These are phyloP conservation scores for Polyporus arcularius DNA, from an alignment of 768 basidiomycete genomes.

Conservation along the genomic window DNA sequence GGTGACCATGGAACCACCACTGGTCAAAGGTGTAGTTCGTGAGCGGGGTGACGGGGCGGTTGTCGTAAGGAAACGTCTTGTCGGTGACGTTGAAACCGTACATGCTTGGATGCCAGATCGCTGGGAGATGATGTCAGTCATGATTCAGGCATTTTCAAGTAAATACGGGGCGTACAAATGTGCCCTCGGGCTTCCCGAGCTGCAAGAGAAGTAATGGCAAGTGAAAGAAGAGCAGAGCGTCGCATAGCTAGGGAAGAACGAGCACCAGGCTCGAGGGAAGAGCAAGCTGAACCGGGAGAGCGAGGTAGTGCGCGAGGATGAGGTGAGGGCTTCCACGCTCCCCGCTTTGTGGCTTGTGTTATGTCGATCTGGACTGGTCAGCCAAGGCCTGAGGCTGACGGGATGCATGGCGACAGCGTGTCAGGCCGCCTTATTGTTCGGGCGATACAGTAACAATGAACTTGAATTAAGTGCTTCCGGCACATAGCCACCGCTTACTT, in stretches of 20 bases:
- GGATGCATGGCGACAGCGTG: slow-evolving; percentile 3
- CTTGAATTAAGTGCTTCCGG: no score
- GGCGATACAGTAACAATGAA: slow-evolving; percentile 6
- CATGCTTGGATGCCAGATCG: slow-evolving; percentile 60
- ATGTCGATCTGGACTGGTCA: neutral
- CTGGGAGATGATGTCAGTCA: slow-evolving; percentile 27
- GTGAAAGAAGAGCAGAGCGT: neutral
- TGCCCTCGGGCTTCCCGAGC: neutral
- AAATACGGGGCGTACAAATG: slow-evolving; percentile 3
- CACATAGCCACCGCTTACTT: no score
- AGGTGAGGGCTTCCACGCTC: neutral
- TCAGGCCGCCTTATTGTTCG: slow-evolving; percentile 7
- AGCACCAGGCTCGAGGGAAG: slow-evolving; percentile 14
- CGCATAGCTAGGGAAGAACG: slow-evolving; percentile 1
- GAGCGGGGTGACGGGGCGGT: slow-evolving; percentile 55
- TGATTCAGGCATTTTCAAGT: no score
- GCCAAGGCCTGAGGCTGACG: neutral
- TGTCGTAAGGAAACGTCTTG: slow-evolving; percentile 58
- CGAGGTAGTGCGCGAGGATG: neutral
- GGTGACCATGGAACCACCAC: slow-evolving; percentile 67
- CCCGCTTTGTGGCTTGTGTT: neutral
- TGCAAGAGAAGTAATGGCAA: neutral
- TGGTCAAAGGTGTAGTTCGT: slow-evolving; percentile 40
- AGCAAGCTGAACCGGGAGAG: neutral
- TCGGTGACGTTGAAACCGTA: slow-evolving; percentile 67